phyloP scores from a whole-genome alignment of 805 yeast genomes.

The Candida orba region DNA sequence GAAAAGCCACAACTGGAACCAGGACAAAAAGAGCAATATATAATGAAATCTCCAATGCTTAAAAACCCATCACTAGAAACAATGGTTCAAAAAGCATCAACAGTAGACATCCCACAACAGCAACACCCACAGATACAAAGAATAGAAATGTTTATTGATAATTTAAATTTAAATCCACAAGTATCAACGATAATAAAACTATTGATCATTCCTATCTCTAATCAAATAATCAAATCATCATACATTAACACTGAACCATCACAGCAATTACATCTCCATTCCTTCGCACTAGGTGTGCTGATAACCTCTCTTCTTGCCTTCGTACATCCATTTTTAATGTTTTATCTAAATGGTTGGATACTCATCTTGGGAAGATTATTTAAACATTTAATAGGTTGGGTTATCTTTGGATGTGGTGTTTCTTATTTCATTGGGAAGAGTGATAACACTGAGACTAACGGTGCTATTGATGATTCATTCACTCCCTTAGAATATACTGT shows the following conservation, averaged over 20 bases:
- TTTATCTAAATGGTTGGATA: constrained; percentile 21
- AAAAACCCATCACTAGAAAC: no score
- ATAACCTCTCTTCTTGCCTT: constrained; percentile 12
- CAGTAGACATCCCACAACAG: neutral
- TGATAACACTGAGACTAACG: neutral
- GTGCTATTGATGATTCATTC: constrained; percentile 8
- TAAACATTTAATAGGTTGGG: constrained; percentile 15
- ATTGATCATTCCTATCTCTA: neutral
- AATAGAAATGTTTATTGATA: constrained; percentile 11
- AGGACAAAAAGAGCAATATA: neutral
- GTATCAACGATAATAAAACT: neutral
- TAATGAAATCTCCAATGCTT: neutral
- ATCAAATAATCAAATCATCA: constrained; percentile 11
- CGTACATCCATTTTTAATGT: constrained; percentile 19
- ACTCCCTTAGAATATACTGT: constrained; percentile 16
- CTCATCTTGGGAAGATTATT: constrained; percentile 14
- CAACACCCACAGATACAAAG: neutral
- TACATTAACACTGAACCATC: constrained; percentile 17
- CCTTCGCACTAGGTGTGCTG: constrained; percentile 19
- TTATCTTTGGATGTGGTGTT: constrained; percentile 12
- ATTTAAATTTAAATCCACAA: constrained; percentile 7
- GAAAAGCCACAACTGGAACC: no score
- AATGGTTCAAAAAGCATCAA: no score
- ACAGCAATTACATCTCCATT: constrained; percentile 23
- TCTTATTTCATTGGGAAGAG: constrained; percentile 12